Evolutionary conservation across 306 rosid genomes (phyloP).

Genomic region (Inga laurina): DNA sequence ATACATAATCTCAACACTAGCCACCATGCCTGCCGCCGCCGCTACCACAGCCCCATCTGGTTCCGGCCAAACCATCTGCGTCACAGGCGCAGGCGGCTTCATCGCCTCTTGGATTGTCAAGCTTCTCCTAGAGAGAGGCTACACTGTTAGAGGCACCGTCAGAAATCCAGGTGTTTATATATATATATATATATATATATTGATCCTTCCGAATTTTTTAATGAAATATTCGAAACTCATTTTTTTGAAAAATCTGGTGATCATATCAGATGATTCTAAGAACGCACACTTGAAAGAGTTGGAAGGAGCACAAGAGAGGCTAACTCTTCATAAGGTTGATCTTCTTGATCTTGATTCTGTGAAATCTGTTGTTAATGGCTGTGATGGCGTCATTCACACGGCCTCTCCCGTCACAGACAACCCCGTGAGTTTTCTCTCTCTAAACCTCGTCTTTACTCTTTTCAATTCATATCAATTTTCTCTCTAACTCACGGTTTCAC

Average conservation of each 20-base stretch:
- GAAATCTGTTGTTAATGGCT: constrained; percentile 57
- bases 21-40: constrained; percentile 52
- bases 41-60: constrained; percentile 27
- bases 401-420: constrained; percentile 90
- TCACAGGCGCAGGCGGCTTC: constrained; percentile 97
- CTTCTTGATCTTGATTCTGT: constrained; percentile 68
- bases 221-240: neutral
- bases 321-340: constrained; percentile 69
- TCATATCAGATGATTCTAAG: constrained; percentile 62
- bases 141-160: constrained; percentile 79
- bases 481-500: neutral
- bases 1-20: neutral
- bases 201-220: too few relatives aligned
- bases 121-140: constrained; percentile 71
- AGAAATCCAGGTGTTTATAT: constrained; percentile 68
- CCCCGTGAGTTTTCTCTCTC: constrained; percentile 48
- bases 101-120: constrained; percentile 93
- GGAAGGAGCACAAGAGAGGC: constrained; percentile 77
- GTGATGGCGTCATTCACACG: constrained; percentile 81
- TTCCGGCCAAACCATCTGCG: constrained; percentile 67
- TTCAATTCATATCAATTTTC: neutral
- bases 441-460: too few relatives aligned
- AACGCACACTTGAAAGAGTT: constrained; percentile 74
- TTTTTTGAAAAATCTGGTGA: neutral
- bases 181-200: too few relatives aligned